phyloP scores from a whole-genome alignment of 2,329 filamentous ascomycete genomes.

The Colletotrichum euphorbiae region DNA sequence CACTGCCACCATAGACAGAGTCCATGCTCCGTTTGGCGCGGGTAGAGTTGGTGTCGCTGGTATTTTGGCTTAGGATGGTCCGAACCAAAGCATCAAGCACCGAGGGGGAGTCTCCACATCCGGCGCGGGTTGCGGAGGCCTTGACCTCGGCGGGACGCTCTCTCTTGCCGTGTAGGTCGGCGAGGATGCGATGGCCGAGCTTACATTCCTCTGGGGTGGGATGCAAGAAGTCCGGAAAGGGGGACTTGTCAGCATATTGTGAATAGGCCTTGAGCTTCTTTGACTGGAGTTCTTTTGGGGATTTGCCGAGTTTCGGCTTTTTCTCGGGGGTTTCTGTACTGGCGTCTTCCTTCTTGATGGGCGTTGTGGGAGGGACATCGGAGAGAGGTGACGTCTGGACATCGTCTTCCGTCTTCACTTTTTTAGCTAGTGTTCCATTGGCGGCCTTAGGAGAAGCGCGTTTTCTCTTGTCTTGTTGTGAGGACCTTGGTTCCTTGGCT shows the following conservation, averaged over 20 bases:
- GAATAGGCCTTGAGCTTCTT: constrained; percentile 58
- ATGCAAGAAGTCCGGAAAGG: constrained; percentile 74
- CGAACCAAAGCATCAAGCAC: constrained; percentile 65
- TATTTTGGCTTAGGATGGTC: constrained; percentile 66
- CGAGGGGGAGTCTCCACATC: constrained; percentile 64
- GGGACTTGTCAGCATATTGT: constrained; percentile 59
- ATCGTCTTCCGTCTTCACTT: constrained; percentile 40
- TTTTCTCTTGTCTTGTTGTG: constrained; percentile 32
- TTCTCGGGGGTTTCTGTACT: constrained; percentile 29
- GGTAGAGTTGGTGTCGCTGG: constrained; percentile 66
- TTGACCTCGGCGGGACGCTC: constrained; percentile 70
- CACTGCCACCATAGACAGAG: constrained; percentile 55
- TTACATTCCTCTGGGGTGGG: constrained; percentile 77
- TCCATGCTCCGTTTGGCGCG: constrained; percentile 67
- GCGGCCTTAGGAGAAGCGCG: constrained; percentile 15
- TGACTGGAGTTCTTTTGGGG: constrained; percentile 48
- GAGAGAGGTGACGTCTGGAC: neutral
- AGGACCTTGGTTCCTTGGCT: neutral
- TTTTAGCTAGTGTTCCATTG: constrained; percentile 24
- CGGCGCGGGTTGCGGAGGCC: constrained; percentile 72
- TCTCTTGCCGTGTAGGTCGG: constrained; percentile 73
- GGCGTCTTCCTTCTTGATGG: constrained; percentile 29
- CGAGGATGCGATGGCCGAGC: constrained; percentile 74
- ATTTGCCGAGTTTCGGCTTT: constrained; percentile 13
- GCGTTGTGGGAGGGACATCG: constrained; percentile 19